A percentile compares a stretch with the other conserved stretches of the same genome.
Evolutionary conservation across 1,284 basidiomycete genomes (phyloP).

Genomic region (Fomitopsis schrenkii): DNA sequence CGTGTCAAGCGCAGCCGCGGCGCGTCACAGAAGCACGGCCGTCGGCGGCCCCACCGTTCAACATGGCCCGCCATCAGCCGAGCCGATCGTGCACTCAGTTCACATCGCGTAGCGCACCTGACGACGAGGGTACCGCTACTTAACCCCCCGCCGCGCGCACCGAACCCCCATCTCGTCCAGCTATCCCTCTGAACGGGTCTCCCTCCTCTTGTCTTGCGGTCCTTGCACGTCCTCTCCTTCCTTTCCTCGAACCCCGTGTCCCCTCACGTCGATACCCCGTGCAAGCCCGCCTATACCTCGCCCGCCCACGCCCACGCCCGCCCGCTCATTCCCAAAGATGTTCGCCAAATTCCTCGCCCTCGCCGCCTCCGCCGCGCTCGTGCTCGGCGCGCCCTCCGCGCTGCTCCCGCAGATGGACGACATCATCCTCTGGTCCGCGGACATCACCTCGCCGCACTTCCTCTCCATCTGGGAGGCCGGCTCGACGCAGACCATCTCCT

Average conservation of each 20-base stretch:
- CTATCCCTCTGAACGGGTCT: not conserved
- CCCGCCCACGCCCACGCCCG: not conserved
- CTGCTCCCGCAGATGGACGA: slow-evolving; percentile 19
- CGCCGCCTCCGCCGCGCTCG: slow-evolving; percentile 20
- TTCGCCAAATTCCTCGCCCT: slow-evolving; percentile 21
- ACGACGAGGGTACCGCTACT: not conserved
- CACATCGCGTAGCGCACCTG: not conserved
- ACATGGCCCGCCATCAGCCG: not conserved
- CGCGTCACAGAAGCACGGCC: not conserved
- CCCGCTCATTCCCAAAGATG: slow-evolving; percentile 12
- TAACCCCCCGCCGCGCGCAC: not conserved
- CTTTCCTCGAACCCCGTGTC: not conserved
- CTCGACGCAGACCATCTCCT: slow-evolving; percentile 17
- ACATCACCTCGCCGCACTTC: slow-evolving; percentile 35
- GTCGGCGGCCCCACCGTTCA: not conserved
- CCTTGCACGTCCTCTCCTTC: not conserved
- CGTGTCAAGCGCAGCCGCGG: not conserved
- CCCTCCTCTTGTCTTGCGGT: not conserved
- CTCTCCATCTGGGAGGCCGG: slow-evolving; percentile 13
- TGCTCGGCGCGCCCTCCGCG: slow-evolving; percentile 25
- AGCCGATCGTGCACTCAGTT: not conserved
- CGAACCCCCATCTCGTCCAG: not conserved
- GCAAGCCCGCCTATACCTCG: not conserved
- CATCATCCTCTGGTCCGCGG: slow-evolving; percentile 42
- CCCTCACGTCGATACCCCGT: not conserved